A percentile compares a stretch with the other conserved stretches of the same genome.
Evolutionary conservation across 805 yeast genomes (phyloP).

Genomic region (Teunomyces stri): DNA sequence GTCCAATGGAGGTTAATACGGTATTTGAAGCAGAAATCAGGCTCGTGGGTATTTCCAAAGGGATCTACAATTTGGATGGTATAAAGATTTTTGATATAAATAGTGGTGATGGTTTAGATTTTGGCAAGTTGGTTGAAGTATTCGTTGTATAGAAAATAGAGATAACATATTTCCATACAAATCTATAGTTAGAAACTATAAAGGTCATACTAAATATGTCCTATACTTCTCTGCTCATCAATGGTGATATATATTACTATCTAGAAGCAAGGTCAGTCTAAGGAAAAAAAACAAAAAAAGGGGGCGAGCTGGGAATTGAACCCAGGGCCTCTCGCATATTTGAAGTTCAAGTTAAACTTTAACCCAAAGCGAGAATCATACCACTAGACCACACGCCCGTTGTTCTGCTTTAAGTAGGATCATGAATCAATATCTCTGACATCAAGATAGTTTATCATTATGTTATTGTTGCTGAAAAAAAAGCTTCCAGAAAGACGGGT

Average conservation of each 20-base stretch:
- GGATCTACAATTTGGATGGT: conserved; percentile 63
- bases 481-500: no score
- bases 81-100: conserved; percentile 60
- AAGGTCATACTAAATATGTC: no score
- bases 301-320: conserved; percentile 34
- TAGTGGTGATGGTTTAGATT: conserved; percentile 67
- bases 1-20: conserved; percentile 57
- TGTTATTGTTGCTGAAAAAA: no score
- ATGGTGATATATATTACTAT: no score
- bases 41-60: conserved; percentile 61
- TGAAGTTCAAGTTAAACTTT: not conserved
- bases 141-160: conserved; percentile 43
- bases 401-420: not conserved
- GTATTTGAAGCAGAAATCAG: conserved; percentile 63
- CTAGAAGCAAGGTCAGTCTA: no score
- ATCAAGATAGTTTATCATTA: no score
- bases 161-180: not conserved
- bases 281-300: conserved; percentile 12
- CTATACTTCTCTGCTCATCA: no score
- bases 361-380: conserved; percentile 25
- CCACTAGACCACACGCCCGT: conserved; percentile 26
- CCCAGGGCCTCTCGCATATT: conserved; percentile 33
- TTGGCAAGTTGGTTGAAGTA: conserved; percentile 69
- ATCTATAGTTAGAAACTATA: no score
- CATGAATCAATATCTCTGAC: not conserved